A percentile compares a stretch with the other conserved stretches of the same genome.
Conservation (phyloP, 2,329 filamentous ascomycete species). For the Periconia sp. region DNA sequence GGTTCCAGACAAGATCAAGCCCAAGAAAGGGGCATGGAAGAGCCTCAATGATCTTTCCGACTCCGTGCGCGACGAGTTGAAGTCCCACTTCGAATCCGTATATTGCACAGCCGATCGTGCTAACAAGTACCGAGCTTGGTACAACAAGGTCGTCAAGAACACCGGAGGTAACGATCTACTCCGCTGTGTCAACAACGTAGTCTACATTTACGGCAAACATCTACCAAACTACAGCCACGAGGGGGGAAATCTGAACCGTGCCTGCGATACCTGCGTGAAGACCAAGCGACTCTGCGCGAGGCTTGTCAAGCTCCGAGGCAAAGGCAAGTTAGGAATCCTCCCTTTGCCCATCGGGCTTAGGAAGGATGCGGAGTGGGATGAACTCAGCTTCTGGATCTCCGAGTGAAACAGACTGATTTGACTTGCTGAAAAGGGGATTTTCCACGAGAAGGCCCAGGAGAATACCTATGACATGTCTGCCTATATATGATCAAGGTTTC, state of each 20-base stretch:
- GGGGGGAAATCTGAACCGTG: background rate
- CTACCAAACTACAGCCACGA: background rate
- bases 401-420: background rate
- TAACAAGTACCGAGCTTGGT: background rate
- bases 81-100: background rate
- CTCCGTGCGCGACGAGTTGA: background rate
- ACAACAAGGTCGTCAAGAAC: background rate
- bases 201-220: background rate
- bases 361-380: background rate
- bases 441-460: too few relatives aligned
- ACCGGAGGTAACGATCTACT: background rate
- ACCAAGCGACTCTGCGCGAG: background rate
- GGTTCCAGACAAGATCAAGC: background rate
- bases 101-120: background rate
- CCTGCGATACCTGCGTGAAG: slow-evolving; percentile 1
- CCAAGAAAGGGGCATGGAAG: background rate
- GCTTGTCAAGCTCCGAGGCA: background rate
- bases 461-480: background rate
- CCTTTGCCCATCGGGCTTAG: background rate
- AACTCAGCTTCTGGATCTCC: background rate
- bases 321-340: background rate
- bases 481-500: too few relatives aligned
- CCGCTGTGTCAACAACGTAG: slow-evolving; percentile 1
- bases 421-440: background rate
- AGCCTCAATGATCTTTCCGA: background rate